phyloP scores from a whole-genome alignment of 2,329 filamentous ascomycete species.

The Fusarium armeniacum region DNA sequence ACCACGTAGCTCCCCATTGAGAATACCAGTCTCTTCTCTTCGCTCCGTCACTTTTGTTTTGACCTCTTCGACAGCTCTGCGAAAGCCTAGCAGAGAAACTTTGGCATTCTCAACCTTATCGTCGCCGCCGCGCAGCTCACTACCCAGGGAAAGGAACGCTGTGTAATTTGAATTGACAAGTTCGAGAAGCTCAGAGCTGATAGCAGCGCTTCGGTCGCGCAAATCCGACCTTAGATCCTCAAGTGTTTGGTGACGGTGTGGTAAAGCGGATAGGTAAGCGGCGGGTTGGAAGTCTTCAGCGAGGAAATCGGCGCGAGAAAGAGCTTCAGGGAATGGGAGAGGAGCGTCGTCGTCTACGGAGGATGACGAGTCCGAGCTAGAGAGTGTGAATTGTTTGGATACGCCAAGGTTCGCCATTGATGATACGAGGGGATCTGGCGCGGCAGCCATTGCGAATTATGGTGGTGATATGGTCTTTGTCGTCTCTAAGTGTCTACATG shows the following conservation, averaged over 20 bases:
- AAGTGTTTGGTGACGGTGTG: conserved; percentile 92
- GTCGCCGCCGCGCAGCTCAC: conserved; percentile 86
- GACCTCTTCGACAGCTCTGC: conserved; percentile 83
- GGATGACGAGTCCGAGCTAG: conserved; percentile 57
- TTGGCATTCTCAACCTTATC: conserved; percentile 92
- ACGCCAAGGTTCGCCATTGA: conserved; percentile 49
- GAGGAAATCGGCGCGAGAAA: conserved; percentile 87
- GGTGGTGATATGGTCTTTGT: conserved; percentile 3
- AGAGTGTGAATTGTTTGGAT: conserved; percentile 58
- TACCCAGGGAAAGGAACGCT: conserved; percentile 87
- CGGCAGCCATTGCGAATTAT: conserved; percentile 33
- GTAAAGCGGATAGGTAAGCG: conserved; percentile 82
- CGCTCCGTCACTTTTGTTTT: conserved; percentile 74
- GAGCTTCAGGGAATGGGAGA: conserved; percentile 88
- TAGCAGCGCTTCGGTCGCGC: conserved; percentile 80
- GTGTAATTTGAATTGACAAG: conserved; percentile 96
- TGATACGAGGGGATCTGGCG: conserved; percentile 49
- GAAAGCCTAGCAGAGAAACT: conserved; percentile 87
- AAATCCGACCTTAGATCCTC: conserved; percentile 92
- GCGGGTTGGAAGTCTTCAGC: conserved; percentile 82
- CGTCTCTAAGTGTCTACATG: conserved; percentile 30
- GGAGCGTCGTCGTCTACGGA: conserved; percentile 71
- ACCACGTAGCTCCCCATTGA: conserved; percentile 76
- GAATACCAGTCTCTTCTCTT: conserved; percentile 70
- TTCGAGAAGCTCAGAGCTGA: conserved; percentile 90